These are phyloP conservation scores for Nothophaeocryptopus gaeumannii DNA, from an alignment of 2,329 filamentous ascomycete genomes.

Conservation along the genomic window DNA sequence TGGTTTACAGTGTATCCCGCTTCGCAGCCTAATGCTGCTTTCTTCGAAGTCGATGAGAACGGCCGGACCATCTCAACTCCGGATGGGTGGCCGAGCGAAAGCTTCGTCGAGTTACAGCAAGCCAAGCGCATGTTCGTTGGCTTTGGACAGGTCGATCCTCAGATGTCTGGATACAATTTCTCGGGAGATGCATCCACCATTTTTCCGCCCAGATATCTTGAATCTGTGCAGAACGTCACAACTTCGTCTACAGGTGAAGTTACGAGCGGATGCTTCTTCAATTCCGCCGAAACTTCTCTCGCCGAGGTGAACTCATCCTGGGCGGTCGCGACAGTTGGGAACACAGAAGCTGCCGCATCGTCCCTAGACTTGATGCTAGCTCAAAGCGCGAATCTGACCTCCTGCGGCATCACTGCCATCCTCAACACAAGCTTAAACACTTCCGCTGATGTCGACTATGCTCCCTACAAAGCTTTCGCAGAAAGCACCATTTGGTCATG, in stretches of 20 bases:
- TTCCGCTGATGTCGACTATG: slow-evolving; percentile 50
- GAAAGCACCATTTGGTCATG: slow-evolving; percentile 59
- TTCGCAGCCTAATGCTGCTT: slow-evolving; percentile 51
- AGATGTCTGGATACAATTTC: slow-evolving; percentile 57
- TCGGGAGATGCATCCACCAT: slow-evolving; percentile 50
- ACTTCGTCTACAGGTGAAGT: slow-evolving; percentile 42
- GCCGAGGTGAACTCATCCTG: slow-evolving; percentile 54
- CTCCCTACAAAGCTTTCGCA: slow-evolving; percentile 52
- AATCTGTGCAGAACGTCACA: slow-evolving; percentile 36
- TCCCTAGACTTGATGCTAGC: slow-evolving; percentile 25
- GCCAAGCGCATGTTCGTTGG: slow-evolving; percentile 55
- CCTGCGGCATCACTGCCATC: slow-evolving; percentile 60
- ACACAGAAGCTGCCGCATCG: slow-evolving; percentile 9
- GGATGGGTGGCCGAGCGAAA: slow-evolving; percentile 64
- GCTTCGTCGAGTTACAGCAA: slow-evolving; percentile 53
- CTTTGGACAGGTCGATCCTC: slow-evolving; percentile 57
- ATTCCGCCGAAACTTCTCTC: slow-evolving; percentile 41
- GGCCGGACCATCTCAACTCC: slow-evolving; percentile 45
- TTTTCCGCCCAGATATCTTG: slow-evolving; percentile 50
- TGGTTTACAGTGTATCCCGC: slow-evolving; percentile 52
- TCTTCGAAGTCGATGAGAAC: slow-evolving; percentile 46
- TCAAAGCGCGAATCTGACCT: slow-evolving; percentile 43
- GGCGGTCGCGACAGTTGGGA: slow-evolving; percentile 39
- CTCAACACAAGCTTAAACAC: slow-evolving; percentile 56
- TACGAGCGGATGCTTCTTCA: slow-evolving; percentile 55